Conservation (phyloP, 352 stramenopile species). For the Heterotrichella gracilis region DNA sequence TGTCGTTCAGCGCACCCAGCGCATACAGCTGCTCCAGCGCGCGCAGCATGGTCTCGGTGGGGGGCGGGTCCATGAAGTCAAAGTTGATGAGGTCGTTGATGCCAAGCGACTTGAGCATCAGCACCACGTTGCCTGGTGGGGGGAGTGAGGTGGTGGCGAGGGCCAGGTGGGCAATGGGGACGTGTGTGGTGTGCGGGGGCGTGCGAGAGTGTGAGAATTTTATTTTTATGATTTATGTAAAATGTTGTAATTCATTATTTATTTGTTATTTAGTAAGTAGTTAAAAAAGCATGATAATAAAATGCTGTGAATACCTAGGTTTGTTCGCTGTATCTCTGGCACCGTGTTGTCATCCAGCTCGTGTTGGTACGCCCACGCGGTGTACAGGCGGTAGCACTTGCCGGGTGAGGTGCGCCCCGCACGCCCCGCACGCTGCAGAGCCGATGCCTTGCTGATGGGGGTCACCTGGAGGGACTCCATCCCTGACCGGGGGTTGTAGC, state of each 20-base stretch:
- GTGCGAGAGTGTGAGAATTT: too few relatives aligned
- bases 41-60: conserved; percentile 81
- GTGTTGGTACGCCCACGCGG: conserved; percentile 83
- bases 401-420: conserved; percentile 73
- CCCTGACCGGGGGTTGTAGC: conserved; percentile 79
- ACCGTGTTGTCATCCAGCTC: conserved; percentile 88
- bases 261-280: too few relatives aligned
- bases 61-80: conserved; percentile 96
- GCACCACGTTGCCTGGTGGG: conserved; percentile 86
- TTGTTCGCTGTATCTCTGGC: conserved; percentile 82
- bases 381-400: conserved; percentile 97
- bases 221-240: too few relatives aligned
- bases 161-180: too few relatives aligned
- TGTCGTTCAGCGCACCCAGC: conserved; percentile 84
- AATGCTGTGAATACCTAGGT: too few relatives aligned
- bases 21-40: conserved; percentile 90
- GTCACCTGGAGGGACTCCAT: conserved; percentile 96
- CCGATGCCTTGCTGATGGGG: conserved; percentile 73
- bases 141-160: too few relatives aligned
- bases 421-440: conserved; percentile 66
- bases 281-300: too few relatives aligned
- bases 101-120: conserved; percentile 91
- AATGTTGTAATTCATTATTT: too few relatives aligned
- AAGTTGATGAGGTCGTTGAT: conserved; percentile 98
- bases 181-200: too few relatives aligned